Conservation (phyloP, 345 rosid genomes). For the Eucalyptus fibrosa region DNA sequence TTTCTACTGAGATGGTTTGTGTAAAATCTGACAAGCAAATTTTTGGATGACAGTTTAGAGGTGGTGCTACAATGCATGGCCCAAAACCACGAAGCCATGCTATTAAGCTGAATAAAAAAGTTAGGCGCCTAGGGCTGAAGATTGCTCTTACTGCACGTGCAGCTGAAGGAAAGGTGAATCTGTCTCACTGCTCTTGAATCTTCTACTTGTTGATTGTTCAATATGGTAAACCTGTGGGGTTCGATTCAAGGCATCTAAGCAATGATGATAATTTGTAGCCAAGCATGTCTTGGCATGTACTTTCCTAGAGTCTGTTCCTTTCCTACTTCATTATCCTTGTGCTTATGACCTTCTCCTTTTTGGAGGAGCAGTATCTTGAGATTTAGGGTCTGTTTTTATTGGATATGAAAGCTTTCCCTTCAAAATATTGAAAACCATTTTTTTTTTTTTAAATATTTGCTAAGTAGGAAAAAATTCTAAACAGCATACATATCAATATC, state of each 20-base stretch:
- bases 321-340: background rate
- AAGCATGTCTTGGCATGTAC: background rate
- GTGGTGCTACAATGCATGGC: constrained; percentile 86
- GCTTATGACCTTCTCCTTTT: background rate
- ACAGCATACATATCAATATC: background rate
- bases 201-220: background rate
- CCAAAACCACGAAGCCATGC: constrained; percentile 97
- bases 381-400: background rate
- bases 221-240: background rate
- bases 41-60: constrained; percentile 57
- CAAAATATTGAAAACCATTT: background rate
- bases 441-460: background rate
- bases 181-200: background rate
- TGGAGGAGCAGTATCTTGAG: background rate
- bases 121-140: constrained; percentile 84
- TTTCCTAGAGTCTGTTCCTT: background rate
- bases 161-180: constrained; percentile 82
- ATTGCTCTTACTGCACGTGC: constrained; percentile 88
- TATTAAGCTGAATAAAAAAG: constrained; percentile 76
- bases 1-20: background rate
- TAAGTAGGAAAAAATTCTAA: background rate
- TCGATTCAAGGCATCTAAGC: background rate
- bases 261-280: background rate
- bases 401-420: background rate
- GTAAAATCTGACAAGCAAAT: background rate